Evolutionary conservation across 2,329 filamentous ascomycete genomes (phyloP), one percentile per base, ranked within the genome.

Genomic region (Domatiomyces globalis): DNA sequence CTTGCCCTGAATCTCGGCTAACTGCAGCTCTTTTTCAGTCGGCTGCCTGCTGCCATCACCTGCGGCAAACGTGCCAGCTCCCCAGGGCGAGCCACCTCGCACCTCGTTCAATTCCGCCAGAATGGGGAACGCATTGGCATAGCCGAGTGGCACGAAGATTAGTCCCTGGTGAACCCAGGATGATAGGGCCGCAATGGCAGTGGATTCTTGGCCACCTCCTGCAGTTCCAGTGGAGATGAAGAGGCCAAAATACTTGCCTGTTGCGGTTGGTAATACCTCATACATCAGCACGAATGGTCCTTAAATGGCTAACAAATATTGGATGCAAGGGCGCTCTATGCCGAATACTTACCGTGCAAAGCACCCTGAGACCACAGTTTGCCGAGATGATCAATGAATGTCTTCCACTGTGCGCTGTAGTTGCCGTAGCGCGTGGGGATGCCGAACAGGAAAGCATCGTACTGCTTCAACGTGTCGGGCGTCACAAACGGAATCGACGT

Each of bases 341-440:
- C 4, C 9, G 29, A 9, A 33, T 5, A 33, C 29, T 9, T 33
- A 39, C 33, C 89, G 71, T 76, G 80, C 75, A 78, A 89, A 60
- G 74, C 80, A 56, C 90, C 90, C 12, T 71, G 68, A 55, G 76
- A 71, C 92, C 92, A 96, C 69, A 92, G 85, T 61, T 78, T 75
- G 64, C 90, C 90, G 20, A 87, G 89, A 71, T 79, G 78, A 75
- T 98, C 92, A 85, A 88, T 94, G 67, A 73, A 74, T 50, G 68
- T 70, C 77, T 92, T 95, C 85, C 85, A 95, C 73, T 98, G 92
- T 17, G 84, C 86, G 47, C 90, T 89, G 78, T 95, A 95, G 80
- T 94, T 96, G 63, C 92, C 92, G 73, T 87, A 98, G 60, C 92
- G 81, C 49, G 92, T 98, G 54, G 92, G 92, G 68, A 96, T 92